These are phyloP conservation scores for Chaetomium sp. DNA, from an alignment of 2,329 filamentous ascomycete genomes.

Conservation along the genomic window DNA sequence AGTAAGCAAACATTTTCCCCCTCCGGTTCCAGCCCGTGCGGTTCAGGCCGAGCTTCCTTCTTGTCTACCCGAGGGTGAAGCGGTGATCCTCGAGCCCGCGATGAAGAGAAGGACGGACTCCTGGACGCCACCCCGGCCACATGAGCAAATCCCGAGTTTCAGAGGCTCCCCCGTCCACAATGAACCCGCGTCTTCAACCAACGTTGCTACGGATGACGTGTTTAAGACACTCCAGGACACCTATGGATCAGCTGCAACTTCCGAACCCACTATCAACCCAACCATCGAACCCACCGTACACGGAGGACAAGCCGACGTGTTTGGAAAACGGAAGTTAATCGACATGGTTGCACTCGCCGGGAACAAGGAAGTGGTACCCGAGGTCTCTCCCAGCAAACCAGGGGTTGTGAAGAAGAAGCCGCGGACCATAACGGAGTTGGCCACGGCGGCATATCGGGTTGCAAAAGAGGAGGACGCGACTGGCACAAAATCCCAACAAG, in stretches of 20 bases:
- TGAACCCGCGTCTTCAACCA: constrained; percentile 24
- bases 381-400: constrained; percentile 35
- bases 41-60: constrained; percentile 15
- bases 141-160: constrained; percentile 15
- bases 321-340: constrained; percentile 52
- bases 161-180: constrained; percentile 29
- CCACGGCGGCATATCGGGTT: constrained; percentile 61
- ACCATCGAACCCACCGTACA: constrained; percentile 8
- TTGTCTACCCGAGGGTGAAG: constrained; percentile 23
- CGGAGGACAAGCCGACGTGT: constrained; percentile 23
- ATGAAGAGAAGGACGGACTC: constrained; percentile 45
- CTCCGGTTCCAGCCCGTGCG: background rate
- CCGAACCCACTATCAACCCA: background rate
- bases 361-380: constrained; percentile 20
- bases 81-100: constrained; percentile 42
- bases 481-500: constrained; percentile 23
- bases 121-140: constrained; percentile 61
- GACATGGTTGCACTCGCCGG: constrained; percentile 39
- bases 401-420: constrained; percentile 61
- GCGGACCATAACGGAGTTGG: constrained; percentile 70
- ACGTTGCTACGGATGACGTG: constrained; percentile 21
- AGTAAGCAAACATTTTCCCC: constrained; percentile 31
- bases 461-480: constrained; percentile 31
- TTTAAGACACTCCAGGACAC: constrained; percentile 41
- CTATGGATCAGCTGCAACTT: constrained; percentile 33